Evolutionary conservation across 257 asterid species (phyloP).

Genomic region (Schizonepeta tenuifolia): DNA sequence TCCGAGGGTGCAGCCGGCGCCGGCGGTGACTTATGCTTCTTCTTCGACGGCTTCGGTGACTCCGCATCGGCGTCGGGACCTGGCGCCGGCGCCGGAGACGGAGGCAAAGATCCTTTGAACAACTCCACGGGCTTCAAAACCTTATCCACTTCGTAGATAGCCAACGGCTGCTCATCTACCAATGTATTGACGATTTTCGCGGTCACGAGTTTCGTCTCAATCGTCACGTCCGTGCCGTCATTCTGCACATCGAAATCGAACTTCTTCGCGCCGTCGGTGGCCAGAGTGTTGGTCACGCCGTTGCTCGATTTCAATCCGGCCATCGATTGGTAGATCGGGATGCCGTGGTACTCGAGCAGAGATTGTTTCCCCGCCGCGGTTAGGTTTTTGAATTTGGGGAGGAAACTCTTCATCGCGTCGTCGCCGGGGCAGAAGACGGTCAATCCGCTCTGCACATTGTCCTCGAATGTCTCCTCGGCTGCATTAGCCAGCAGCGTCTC

Average conservation of each 20-base stretch:
- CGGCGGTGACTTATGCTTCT: slow-evolving; percentile 32
- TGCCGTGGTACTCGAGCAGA: slow-evolving; percentile 56
- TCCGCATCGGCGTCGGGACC: slow-evolving; percentile 37
- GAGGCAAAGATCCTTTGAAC: slow-evolving; percentile 53
- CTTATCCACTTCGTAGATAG: slow-evolving; percentile 58
- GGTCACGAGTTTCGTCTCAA: slow-evolving; percentile 51
- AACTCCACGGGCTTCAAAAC: slow-evolving; percentile 62
- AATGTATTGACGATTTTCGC: slow-evolving; percentile 63
- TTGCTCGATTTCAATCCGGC: slow-evolving; percentile 56
- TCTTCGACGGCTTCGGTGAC: slow-evolving; percentile 37
- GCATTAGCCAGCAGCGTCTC: slow-evolving; percentile 59
- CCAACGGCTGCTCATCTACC: slow-evolving; percentile 66
- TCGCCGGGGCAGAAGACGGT: slow-evolving; percentile 78
- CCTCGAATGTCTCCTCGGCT: slow-evolving; percentile 59
- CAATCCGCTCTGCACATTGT: slow-evolving; percentile 58
- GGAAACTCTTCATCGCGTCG: slow-evolving; percentile 66
- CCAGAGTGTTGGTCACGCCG: slow-evolving; percentile 61
- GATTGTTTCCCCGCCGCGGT: slow-evolving; percentile 44
- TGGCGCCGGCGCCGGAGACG: slow-evolving; percentile 46
- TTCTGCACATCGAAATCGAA: slow-evolving; percentile 59
- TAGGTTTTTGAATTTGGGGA: slow-evolving; percentile 64
- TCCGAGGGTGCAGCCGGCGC: slow-evolving; percentile 40
- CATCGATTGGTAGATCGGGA: slow-evolving; percentile 59
- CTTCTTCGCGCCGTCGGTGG: slow-evolving; percentile 61
- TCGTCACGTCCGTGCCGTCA: slow-evolving; percentile 59